These are phyloP conservation scores for Globisporangium radiosum DNA, from an alignment of 352 stramenopile species.

Conservation along the genomic window DNA sequence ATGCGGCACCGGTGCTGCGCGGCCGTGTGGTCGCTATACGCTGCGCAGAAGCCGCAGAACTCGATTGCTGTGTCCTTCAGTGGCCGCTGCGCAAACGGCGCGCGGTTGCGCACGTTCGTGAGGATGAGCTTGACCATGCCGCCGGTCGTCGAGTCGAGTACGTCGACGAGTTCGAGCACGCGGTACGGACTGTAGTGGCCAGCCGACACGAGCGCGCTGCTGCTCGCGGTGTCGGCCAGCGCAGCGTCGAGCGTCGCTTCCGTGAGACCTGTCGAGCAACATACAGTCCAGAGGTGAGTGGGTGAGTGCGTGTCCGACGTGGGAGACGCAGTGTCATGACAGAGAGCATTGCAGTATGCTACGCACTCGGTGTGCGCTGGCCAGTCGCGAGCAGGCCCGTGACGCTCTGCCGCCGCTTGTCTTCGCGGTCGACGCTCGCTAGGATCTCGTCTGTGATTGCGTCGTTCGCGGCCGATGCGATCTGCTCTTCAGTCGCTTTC, in stretches of 20 bases:
- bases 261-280: background rate
- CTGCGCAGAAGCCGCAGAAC: constrained; percentile 68
- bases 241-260: background rate
- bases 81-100: constrained; percentile 32
- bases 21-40: constrained; percentile 61
- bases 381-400: constrained; percentile 6
- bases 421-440: constrained; percentile 52
- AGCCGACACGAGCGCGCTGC: background rate
- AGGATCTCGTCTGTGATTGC: constrained; percentile 70
- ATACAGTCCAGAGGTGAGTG: too few relatives aligned
- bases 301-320: background rate
- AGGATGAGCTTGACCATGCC: constrained; percentile 72
- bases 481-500: constrained; percentile 61
- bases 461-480: constrained; percentile 60
- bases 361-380: constrained; percentile 5
- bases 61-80: constrained; percentile 29
- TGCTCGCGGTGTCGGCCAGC: background rate
- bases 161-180: constrained; percentile 69
- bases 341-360: too few relatives aligned
- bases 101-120: constrained; percentile 49
- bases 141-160: constrained; percentile 68
- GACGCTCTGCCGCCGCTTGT: constrained; percentile 32
- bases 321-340: background rate
- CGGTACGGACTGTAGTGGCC: constrained; percentile 44
- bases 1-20: constrained; percentile 55